Conservation (phyloP, 495 filamentous ascomycete genomes). For the Neurospora cerealis region DNA sequence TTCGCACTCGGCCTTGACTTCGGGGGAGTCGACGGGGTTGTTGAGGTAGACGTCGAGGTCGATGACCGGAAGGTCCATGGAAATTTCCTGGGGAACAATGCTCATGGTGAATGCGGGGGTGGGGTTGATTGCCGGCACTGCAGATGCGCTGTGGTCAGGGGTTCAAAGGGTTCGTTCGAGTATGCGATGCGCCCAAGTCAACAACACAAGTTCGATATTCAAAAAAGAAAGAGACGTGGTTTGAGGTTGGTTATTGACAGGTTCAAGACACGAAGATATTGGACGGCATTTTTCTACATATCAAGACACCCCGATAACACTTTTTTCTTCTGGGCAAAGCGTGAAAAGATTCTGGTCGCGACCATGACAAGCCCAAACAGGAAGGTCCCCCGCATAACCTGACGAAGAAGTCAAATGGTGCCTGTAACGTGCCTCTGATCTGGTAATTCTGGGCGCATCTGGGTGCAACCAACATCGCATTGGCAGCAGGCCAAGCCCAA, state of each 20-base stretch:
- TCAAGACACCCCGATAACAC: background rate
- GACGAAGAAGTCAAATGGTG: background rate
- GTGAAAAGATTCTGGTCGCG: background rate
- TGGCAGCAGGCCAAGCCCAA: background rate
- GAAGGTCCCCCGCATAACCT: constrained; percentile 6
- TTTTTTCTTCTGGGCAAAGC: background rate
- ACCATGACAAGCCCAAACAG: constrained; percentile 4
- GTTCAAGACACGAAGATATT: background rate
- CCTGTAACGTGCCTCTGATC: background rate
- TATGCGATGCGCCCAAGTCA: background rate
- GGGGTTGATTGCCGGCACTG: background rate
- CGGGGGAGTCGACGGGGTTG: constrained; percentile 21
- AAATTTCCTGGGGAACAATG: constrained; percentile 10
- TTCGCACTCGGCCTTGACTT: constrained; percentile 33
- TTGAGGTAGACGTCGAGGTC: constrained; percentile 39
- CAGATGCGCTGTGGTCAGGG: background rate
- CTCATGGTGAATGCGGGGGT: background rate
- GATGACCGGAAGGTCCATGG: constrained; percentile 44
- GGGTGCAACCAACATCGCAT: background rate
- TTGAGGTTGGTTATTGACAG: background rate
- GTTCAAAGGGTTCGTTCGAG: background rate
- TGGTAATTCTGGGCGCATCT: background rate
- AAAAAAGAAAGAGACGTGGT: background rate
- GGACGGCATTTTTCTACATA: background rate
- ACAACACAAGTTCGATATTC: background rate